These are phyloP conservation scores for Aspergillus cavernicola DNA, from an alignment of 495 filamentous ascomycete species.

Conservation along the genomic window DNA sequence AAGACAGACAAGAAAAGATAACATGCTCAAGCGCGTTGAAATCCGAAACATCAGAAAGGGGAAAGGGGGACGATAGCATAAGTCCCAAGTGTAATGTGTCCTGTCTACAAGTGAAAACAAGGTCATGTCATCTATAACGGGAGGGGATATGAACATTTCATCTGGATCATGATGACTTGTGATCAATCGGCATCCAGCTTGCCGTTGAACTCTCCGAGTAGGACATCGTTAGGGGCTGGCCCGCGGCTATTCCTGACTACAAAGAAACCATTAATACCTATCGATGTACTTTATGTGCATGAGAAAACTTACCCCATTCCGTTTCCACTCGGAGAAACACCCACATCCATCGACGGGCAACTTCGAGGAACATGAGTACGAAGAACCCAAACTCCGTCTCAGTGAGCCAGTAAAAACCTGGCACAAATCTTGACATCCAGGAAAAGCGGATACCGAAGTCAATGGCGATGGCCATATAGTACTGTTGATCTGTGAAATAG, in stretches of 20 bases:
- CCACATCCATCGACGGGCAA: conserved; percentile 91
- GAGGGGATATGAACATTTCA: neutral
- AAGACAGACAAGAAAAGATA: conserved; percentile 1
- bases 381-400: conserved; percentile 86
- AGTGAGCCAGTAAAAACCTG: conserved; percentile 73
- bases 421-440: conserved; percentile 80
- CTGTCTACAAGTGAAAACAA: conserved; percentile 14
- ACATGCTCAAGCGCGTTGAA: conserved; percentile 5
- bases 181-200: conserved; percentile 51
- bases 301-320: conserved; percentile 66
- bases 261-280: conserved; percentile 21
- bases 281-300: conserved; percentile 6
- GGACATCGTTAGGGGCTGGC: conserved; percentile 50
- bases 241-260: conserved; percentile 54
- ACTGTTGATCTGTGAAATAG: conserved; percentile 65
- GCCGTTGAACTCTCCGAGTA: conserved; percentile 49
- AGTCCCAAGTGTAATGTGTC: conserved; percentile 13
- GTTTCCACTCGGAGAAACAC: conserved; percentile 92
- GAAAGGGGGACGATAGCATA: conserved; percentile 4
- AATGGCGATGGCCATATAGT: conserved; percentile 76
- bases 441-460: conserved; percentile 83
- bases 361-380: conserved; percentile 79
- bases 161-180: neutral
- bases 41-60: neutral
- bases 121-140: conserved; percentile 19